Percentiles rank a stretch among this genome's conserved stretches.
phyloP scores from a whole-genome alignment of 169 alveolate genomes.

The Eimeria necatrix region DNA sequence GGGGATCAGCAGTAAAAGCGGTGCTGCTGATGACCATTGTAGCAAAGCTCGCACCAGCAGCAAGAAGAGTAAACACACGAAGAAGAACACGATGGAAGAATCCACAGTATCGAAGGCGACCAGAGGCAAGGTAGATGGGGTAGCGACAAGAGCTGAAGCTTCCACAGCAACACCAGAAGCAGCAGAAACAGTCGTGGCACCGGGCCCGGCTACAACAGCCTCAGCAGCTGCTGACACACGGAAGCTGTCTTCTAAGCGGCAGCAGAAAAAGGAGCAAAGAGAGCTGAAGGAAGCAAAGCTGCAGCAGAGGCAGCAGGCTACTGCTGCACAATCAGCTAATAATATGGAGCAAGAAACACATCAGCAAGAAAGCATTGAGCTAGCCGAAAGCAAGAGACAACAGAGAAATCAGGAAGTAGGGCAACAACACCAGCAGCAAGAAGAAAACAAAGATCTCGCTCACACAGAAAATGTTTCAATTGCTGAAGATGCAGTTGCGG shows the following conservation, averaged over 20 bases:
- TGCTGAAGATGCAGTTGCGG: not conserved
- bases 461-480: not conserved
- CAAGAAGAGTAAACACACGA: not conserved
- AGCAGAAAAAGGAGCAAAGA: not conserved
- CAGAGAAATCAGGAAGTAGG: not conserved
- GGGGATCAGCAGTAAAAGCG: not conserved
- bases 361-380: not conserved
- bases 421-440: not conserved
- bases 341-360: not conserved
- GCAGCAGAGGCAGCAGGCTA: not conserved
- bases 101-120: slow-evolving; percentile 6
- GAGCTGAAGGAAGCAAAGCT: not conserved
- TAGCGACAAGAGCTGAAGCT: not conserved
- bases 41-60: not conserved
- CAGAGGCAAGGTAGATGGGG: not conserved
- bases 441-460: not conserved
- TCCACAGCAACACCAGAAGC: slow-evolving; percentile 2
- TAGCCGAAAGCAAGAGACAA: not conserved
- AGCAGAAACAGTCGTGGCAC: not conserved
- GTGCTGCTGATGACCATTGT: not conserved
- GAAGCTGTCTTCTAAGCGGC: not conserved
- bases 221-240: not conserved
- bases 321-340: not conserved
- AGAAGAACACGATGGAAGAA: not conserved
- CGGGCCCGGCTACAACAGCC: not conserved